These are phyloP conservation scores for Nannizzia gypsea DNA, from an alignment of 2,329 filamentous ascomycete species.

Conservation along the genomic window DNA sequence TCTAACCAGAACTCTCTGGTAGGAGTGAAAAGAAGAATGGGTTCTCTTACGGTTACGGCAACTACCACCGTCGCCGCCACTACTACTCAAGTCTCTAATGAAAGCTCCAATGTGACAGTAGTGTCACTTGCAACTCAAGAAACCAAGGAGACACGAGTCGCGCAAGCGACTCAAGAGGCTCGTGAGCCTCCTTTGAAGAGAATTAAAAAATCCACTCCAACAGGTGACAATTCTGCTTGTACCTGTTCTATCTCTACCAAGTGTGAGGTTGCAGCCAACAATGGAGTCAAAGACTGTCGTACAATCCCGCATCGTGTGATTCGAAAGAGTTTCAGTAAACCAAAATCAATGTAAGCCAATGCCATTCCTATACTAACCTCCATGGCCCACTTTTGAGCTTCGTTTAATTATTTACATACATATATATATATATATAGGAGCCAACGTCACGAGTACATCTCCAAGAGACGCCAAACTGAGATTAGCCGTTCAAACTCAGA, in stretches of 20 bases:
- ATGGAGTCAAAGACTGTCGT: slow-evolving; percentile 13
- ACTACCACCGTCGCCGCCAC: no score
- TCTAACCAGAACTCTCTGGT: not conserved
- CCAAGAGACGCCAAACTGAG: slow-evolving; percentile 6
- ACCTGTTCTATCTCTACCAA: slow-evolving; percentile 12
- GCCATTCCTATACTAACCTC: no score
- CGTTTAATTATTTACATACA: not conserved
- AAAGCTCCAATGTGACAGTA: not conserved
- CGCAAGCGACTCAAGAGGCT: not conserved
- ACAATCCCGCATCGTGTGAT: not conserved
- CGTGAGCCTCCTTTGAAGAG: not conserved
- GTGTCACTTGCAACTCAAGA: no score
- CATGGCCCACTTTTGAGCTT: no score
- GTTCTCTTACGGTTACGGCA: not conserved
- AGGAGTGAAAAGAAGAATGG: not conserved
- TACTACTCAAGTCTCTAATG: no score
- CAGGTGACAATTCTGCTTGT: not conserved
- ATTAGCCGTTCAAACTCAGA: slow-evolving; percentile 5
- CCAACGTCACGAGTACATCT: not conserved
- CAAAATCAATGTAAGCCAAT: not conserved
- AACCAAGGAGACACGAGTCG: not conserved
- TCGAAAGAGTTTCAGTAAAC: not conserved
- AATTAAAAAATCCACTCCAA: not conserved
- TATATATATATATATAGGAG: no score
- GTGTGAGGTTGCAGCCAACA: slow-evolving; percentile 9